Conservation (phyloP, 768 basidiomycete species). For the Nidularia sp. region DNA sequence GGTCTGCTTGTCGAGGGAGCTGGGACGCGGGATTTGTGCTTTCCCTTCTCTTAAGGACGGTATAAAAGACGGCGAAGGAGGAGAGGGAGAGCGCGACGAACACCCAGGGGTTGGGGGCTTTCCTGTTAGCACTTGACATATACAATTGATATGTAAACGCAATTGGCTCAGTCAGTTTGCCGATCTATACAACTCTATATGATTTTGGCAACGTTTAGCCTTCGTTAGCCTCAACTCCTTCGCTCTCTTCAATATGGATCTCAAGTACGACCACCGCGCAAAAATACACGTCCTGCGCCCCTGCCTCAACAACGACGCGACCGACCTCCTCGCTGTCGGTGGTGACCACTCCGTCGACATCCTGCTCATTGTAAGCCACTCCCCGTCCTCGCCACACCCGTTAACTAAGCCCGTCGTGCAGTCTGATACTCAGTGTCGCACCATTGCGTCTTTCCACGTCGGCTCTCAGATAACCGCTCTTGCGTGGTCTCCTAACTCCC, state of each 20-base stretch:
- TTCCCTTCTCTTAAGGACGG: conserved; percentile 53
- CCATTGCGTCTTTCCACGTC: conserved; percentile 69
- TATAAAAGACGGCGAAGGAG: conserved; percentile 56
- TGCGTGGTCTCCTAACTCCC: conserved; percentile 71
- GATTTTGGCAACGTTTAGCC: neutral
- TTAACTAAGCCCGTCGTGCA: conserved; percentile 15
- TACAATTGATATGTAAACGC: neutral
- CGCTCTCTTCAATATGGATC: conserved; percentile 38
- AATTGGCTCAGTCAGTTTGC: neutral
- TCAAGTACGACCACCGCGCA: conserved; percentile 55
- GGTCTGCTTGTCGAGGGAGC: conserved; percentile 57
- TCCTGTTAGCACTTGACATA: conserved; percentile 12
- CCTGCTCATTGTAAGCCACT: conserved; percentile 51
- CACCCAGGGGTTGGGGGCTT: conserved; percentile 60
- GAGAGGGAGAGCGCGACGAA: conserved; percentile 51
- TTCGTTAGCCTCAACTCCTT: neutral
- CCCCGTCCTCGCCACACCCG: neutral
- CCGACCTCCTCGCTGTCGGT: conserved; percentile 69
- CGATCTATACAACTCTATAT: neutral
- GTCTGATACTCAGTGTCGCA: conserved; percentile 38
- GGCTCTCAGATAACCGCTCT: conserved; percentile 69
- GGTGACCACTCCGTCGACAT: conserved; percentile 72
- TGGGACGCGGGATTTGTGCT: conserved; percentile 54
- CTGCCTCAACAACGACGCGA: conserved; percentile 59
- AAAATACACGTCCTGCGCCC: conserved; percentile 60